A percentile compares a stretch with the other conserved stretches of the same genome.
phyloP scores from a whole-genome alignment of 345 rosid species.

The Eucalyptus erythrocorys region DNA sequence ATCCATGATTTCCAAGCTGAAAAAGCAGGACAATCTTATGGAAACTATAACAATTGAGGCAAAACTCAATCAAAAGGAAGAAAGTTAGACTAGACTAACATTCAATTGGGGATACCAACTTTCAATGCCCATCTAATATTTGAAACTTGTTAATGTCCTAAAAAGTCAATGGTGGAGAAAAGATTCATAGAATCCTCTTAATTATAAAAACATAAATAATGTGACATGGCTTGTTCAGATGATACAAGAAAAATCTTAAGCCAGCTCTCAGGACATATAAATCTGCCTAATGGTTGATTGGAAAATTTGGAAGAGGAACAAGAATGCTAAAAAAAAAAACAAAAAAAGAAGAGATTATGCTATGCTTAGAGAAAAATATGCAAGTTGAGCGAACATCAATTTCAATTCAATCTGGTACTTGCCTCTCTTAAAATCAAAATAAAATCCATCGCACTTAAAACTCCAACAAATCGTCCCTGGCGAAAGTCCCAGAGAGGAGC shows the following conservation, averaged over 20 bases:
- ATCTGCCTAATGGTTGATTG: neutral
- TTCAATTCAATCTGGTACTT: neutral
- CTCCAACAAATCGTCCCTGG: slow-evolving; percentile 63
- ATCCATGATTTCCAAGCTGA: slow-evolving; percentile 70
- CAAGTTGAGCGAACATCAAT: neutral
- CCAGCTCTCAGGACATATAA: neutral
- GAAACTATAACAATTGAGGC: neutral
- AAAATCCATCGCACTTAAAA: slow-evolving; percentile 57
- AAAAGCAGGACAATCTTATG: neutral
- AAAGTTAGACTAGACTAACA: neutral
- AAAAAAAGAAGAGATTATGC: neutral
- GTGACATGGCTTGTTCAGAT: neutral
- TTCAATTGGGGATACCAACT: neutral
- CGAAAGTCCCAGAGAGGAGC: slow-evolving; percentile 74
- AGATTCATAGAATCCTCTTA: neutral
- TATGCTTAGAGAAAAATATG: neutral
- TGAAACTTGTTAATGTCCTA: neutral
- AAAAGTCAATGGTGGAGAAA: neutral
- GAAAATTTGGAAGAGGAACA: neutral
- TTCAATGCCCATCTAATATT: neutral
- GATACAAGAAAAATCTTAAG: neutral
- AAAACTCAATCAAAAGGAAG: neutral
- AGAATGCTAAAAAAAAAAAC: neutral
- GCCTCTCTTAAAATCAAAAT: slow-evolving; percentile 71
- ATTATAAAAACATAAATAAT: neutral